phyloP scores from a whole-genome alignment of 768 basidiomycete species.

The Boletus tylopilopsis region DNA sequence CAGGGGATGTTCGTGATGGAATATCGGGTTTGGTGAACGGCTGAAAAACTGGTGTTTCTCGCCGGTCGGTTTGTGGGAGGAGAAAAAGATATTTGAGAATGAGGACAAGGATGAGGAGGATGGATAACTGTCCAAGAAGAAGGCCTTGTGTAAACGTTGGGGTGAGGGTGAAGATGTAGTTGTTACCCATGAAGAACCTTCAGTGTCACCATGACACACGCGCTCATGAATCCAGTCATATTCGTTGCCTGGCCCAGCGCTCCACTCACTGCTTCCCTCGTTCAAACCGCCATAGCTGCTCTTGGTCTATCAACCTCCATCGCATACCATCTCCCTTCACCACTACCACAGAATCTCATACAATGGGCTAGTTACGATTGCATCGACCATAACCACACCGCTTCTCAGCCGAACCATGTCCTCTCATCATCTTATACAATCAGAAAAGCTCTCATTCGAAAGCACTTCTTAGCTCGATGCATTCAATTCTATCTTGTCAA shows the following conservation, averaged over 20 bases:
- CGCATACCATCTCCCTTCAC: slow-evolving; percentile 24
- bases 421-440: slow-evolving; percentile 85
- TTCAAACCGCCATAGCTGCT: slow-evolving; percentile 39
- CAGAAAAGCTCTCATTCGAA: slow-evolving; percentile 90
- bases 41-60: slow-evolving; percentile 57
- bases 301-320: slow-evolving; percentile 30
- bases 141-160: slow-evolving; percentile 96
- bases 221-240: slow-evolving; percentile 22
- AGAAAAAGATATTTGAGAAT: slow-evolving; percentile 96
- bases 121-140: slow-evolving; percentile 86
- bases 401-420: slow-evolving; percentile 43
- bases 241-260: slow-evolving; percentile 54
- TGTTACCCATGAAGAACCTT: slow-evolving; percentile 29
- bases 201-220: background rate
- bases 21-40: slow-evolving; percentile 51
- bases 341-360: slow-evolving; percentile 35
- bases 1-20: slow-evolving; percentile 34
- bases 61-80: slow-evolving; percentile 61
- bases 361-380: slow-evolving; percentile 91
- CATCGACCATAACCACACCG: slow-evolving; percentile 73
- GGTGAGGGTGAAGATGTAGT: slow-evolving; percentile 68
- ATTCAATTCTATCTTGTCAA: slow-evolving; percentile 73
- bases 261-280: slow-evolving; percentile 49
- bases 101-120: slow-evolving; percentile 69
- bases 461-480: slow-evolving; percentile 82